Base-by-base conservation (phyloP, 257 asterid genomes). In the Penstemon eatonii region DNA sequence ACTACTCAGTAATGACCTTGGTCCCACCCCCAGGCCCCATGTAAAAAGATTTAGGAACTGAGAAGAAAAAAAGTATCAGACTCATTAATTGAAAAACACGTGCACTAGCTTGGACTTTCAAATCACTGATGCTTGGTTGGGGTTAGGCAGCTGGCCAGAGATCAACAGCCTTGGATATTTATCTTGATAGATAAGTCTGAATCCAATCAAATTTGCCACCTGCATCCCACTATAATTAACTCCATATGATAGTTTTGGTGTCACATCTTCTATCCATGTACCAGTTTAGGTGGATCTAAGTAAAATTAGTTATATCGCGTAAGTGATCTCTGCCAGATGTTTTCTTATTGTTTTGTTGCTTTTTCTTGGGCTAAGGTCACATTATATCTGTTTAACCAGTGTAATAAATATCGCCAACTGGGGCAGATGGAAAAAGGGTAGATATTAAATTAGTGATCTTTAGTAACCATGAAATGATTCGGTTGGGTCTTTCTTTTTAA, bases 401-500 rank as follows among this genome's bases (percentile, higher is more conserved):
- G 44, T 69, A 50, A 60, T 36, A 15, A 47, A 49, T 42, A 46
- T 45, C 40, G 50, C 50, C 13, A 39, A 58, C 40, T 19, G 42
- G 38, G 46, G 18, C 8, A 37, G 42, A 66, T 73, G 62, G 33
- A 15, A 13, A 10, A 45, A 43, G 10, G 44, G 66, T 45, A 56
- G 43, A 11, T 60, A 45, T 51, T 39, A 64, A 36, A 51, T 15
- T 13, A 56, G 56, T 25, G 47, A 19, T 38, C 67, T 15, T 54
- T 58, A n/a, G 47, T 58, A 43, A 61, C 53, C 74, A 40, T 39
- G 61, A 6, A 0, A 37, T 40, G 45, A 51, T 61, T 43, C 42
- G 6, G 15, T 7, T 39, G 38, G 46, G 33, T 37, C 18, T 42
- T 45, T 63, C 63, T 11, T 76, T 55, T 73, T 74, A 55, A 57